phyloP scores from a whole-genome alignment of 306 rosid genomes.

The Cucumis hystrix region DNA sequence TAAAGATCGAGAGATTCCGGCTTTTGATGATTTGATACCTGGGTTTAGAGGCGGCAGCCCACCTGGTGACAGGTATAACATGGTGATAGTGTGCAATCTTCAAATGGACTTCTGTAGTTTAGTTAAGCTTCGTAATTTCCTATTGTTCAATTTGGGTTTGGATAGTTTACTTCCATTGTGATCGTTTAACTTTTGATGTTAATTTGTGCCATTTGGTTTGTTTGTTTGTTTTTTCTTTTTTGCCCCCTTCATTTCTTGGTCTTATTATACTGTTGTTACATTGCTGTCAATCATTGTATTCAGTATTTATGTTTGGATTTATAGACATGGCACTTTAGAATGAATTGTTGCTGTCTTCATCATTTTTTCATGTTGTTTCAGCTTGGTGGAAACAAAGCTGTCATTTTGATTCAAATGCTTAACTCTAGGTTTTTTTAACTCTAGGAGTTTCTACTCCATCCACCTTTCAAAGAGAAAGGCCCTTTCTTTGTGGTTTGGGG shows the following conservation, averaged over 20 bases:
- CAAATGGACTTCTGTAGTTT: not conserved
- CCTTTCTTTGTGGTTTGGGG: too few relatives aligned
- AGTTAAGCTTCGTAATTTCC: not conserved
- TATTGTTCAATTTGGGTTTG: not conserved
- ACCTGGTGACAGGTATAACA: conserved; percentile 51
- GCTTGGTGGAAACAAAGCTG: not conserved
- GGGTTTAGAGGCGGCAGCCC: conserved; percentile 54
- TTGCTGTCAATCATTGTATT: not conserved
- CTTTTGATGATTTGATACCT: conserved; percentile 68
- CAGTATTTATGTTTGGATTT: not conserved
- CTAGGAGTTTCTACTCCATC: too few relatives aligned
- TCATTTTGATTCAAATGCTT: not conserved
- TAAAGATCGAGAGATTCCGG: conserved; percentile 30
- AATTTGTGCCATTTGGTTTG: not conserved
- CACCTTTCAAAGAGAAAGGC: too few relatives aligned
- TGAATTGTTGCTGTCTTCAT: not conserved
- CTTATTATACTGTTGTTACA: not conserved
- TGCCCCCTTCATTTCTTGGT: not conserved
- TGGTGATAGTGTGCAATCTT: not conserved
- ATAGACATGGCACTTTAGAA: not conserved
- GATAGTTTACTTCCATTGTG: not conserved
- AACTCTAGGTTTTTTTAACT: too few relatives aligned
- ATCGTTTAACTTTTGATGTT: not conserved
- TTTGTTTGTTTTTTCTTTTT: not conserved
- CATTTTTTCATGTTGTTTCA: not conserved